phyloP scores from a whole-genome alignment of 441 rosid species.

The Hura crepitans region DNA sequence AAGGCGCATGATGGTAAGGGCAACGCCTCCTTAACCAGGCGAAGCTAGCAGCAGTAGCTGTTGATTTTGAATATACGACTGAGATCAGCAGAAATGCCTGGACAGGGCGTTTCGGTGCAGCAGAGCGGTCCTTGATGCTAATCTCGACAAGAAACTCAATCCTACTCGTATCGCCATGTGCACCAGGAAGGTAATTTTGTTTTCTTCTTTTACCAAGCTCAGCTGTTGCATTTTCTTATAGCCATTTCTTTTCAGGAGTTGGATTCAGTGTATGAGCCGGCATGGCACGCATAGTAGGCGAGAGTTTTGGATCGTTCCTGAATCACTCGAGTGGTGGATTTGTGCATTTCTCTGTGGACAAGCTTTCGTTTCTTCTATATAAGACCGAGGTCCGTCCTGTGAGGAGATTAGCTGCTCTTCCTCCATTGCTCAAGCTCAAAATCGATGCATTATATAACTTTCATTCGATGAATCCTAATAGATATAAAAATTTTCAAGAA shows the following conservation, averaged over 20 bases:
- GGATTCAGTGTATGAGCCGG: slow-evolving; percentile 56
- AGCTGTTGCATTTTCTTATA: not conserved
- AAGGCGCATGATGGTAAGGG: slow-evolving; percentile 20
- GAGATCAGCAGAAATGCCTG: slow-evolving; percentile 57
- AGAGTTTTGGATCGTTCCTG: slow-evolving; percentile 68
- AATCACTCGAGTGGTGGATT: slow-evolving; percentile 74
- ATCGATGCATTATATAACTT: slow-evolving; percentile 11
- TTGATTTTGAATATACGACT: slow-evolving; percentile 45
- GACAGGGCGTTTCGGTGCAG: slow-evolving; percentile 48
- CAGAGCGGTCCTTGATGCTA: slow-evolving; percentile 35
- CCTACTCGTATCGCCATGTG: slow-evolving; percentile 43
- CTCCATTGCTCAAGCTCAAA: slow-evolving; percentile 15
- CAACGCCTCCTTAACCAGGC: slow-evolving; percentile 31
- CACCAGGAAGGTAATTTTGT: slow-evolving; percentile 41
- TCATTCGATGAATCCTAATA: no score
- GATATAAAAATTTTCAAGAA: no score
- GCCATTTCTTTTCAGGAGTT: slow-evolving; percentile 43
- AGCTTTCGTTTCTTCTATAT: slow-evolving; percentile 56
- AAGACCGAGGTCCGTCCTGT: slow-evolving; percentile 58
- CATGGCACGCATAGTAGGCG: slow-evolving; percentile 79
- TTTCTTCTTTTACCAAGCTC: not conserved
- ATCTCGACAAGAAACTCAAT: slow-evolving; percentile 28
- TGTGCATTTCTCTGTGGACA: slow-evolving; percentile 61
- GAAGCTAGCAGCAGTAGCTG: slow-evolving; percentile 45
- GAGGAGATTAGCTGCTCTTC: slow-evolving; percentile 19